Evolutionary conservation across 495 filamentous ascomycete genomes (phyloP), one percentile per base, ranked within the genome.

Genomic region (Podospora conica): DNA sequence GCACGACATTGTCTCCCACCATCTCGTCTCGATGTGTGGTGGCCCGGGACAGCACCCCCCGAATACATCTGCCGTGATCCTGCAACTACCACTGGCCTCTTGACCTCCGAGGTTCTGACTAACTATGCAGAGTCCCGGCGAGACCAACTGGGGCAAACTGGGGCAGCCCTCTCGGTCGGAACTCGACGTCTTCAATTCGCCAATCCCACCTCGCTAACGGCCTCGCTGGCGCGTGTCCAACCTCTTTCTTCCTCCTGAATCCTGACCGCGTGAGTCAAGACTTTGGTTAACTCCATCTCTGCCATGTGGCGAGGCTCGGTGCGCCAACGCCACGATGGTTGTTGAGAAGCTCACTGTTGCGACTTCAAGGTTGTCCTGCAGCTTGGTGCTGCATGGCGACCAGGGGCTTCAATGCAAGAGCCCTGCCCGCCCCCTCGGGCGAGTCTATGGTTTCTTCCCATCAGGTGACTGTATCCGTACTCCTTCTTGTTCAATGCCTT

Each of bases 261-360:
- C 61, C 53, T 71, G 66, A 69, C 72, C 70, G 72, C 68, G 66
- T 72, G 72, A 74, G 70, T 74, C 72, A 74, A 72, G 33, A 29
- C 59, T 29, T 29, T 20, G 55, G 15, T 55, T 40, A 53, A n/a
- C n/a, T n/a, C n/a, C n/a, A n/a, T n/a, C n/a, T n/a, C 54, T 23
- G 20, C 20, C 23, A 56, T n/a, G 40, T 48, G 40, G 40, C 40
- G 18, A 48, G 40, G 40, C 40, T 48, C 40, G 40, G 40, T 48
- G 40, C 40, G 40, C 40, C 40, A n/a, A 48, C 40, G 40, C 40
- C 40, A 48, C 6, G 15, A 18, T 40, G 40, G 40, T 48, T n/a
- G 40, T 48, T 48, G 40, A 48, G 40, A 48, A 48, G 40, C 6
- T 48, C 40, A 48, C 18, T 48, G 40, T 48, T 7, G 40, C 40